Percentiles rank a stretch among this genome's conserved stretches.
phyloP scores from a whole-genome alignment of 495 filamentous ascomycete genomes.

The Clavariopsis aquatica region DNA sequence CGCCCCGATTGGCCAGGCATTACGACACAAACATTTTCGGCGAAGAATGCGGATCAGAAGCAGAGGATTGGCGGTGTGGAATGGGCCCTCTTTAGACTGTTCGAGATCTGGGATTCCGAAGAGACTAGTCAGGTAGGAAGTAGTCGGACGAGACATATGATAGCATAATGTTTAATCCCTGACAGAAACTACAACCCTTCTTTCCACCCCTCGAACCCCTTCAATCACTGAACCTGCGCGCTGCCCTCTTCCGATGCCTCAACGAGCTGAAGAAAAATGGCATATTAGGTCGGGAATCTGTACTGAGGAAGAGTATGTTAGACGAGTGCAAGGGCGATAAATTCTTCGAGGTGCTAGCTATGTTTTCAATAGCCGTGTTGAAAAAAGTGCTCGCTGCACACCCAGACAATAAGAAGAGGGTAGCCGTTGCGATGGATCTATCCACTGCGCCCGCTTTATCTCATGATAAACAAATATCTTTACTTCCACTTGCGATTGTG shows the following conservation, averaged over 20 bases:
- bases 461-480: constrained; percentile 57
- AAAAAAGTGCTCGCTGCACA: constrained; percentile 60
- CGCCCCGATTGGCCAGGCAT: constrained; percentile 76
- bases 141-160: neutral
- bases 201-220: constrained; percentile 84
- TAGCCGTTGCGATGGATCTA: constrained; percentile 57
- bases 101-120: constrained; percentile 75
- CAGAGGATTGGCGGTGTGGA: constrained; percentile 79
- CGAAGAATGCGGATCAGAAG: constrained; percentile 65
- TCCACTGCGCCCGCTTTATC: constrained; percentile 63
- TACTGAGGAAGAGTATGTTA: constrained; percentile 84
- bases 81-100: constrained; percentile 82
- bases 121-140: constrained; percentile 65
- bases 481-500: constrained; percentile 69
- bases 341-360: constrained; percentile 70
- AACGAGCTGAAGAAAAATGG: constrained; percentile 85
- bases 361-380: constrained; percentile 77
- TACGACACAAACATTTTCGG: constrained; percentile 62
- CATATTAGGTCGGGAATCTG: constrained; percentile 70
- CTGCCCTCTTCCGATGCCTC: constrained; percentile 75
- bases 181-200: constrained; percentile 83
- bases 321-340: constrained; percentile 68
- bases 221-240: constrained; percentile 84
- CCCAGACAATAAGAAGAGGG: constrained; percentile 30
- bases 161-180: constrained; percentile 7